These are phyloP conservation scores for Lasiodiplodia hormozganensis DNA, from an alignment of 2,329 filamentous ascomycete species.

Conservation along the genomic window DNA sequence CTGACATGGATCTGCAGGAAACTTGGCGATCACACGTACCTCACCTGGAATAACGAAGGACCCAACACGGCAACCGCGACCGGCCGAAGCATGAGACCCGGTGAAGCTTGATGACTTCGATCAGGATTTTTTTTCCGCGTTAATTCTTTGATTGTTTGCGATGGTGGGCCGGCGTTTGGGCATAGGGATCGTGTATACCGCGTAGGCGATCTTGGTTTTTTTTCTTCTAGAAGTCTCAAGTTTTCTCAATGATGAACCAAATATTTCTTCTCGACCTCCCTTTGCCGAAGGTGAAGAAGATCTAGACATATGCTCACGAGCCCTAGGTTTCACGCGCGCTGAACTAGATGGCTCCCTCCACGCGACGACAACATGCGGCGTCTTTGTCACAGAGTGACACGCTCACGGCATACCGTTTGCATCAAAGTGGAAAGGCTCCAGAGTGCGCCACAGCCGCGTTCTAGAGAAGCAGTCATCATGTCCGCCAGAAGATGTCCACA, in stretches of 20 bases:
- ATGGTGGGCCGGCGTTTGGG: conserved; percentile 26
- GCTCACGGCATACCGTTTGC: conserved; percentile 25
- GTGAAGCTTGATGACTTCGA: conserved; percentile 41
- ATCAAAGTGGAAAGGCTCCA: conserved; percentile 27
- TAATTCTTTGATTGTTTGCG: conserved; percentile 31
- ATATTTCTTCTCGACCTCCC: conserved; percentile 26
- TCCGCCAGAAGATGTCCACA: conserved; percentile 7
- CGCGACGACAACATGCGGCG: conserved; percentile 15
- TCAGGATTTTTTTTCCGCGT: conserved; percentile 31
- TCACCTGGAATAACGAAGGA: conserved; percentile 88
- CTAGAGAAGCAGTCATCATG: conserved; percentile 18
- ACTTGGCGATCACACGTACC: conserved; percentile 95
- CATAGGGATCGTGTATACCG: conserved; percentile 24
- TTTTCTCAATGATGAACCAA: conserved; percentile 28
- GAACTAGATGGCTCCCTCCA: conserved; percentile 16
- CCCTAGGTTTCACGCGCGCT: conserved; percentile 17
- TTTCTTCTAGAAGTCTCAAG: conserved; percentile 27
- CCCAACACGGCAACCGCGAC: conserved; percentile 62
- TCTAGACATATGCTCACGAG: conserved; percentile 15
- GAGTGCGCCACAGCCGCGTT: conserved; percentile 29
- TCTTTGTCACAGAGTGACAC: conserved; percentile 27
- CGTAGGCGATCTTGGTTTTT: conserved; percentile 13
- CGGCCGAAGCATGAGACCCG: conserved; percentile 47
- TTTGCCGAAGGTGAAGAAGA: conserved; percentile 19
- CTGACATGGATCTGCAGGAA: conserved; percentile 66